Evolutionary conservation across 805 yeast genomes (phyloP).

Genomic region (Blastobotrys americana): DNA sequence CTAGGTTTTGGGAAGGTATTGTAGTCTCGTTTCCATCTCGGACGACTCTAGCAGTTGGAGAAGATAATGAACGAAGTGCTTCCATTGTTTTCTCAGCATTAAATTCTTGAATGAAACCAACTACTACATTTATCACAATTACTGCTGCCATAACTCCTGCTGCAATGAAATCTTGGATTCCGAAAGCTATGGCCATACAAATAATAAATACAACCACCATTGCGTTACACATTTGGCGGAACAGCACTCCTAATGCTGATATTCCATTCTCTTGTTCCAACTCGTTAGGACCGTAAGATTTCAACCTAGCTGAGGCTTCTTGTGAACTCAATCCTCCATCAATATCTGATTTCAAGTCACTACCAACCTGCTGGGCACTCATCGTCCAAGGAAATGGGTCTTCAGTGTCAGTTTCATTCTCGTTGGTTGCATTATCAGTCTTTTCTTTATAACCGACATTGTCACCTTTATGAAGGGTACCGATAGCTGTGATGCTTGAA

Average conservation of each 20-base stretch:
- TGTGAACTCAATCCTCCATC: conserved; percentile 42
- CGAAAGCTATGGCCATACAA: conserved; percentile 63
- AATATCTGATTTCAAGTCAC: conserved; percentile 36
- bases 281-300: conserved; percentile 48
- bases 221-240: conserved; percentile 68
- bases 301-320: conserved; percentile 28
- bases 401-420: background rate
- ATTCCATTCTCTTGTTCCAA: conserved; percentile 55
- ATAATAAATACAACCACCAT: conserved; percentile 68
- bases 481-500: too few relatives aligned
- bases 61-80: conserved; percentile 55
- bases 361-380: conserved; percentile 34
- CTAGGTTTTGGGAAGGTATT: conserved; percentile 56
- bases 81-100: conserved; percentile 78
- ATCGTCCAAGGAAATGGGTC: conserved; percentile 20
- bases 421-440: background rate
- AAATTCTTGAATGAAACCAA: conserved; percentile 64
- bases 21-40: conserved; percentile 53
- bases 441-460: too few relatives aligned
- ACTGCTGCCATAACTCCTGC: conserved; percentile 76
- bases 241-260: conserved; percentile 46
- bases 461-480: too few relatives aligned
- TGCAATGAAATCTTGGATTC: conserved; percentile 70
- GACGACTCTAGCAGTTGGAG: conserved; percentile 63
- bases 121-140: conserved; percentile 51